Evolutionary conservation across 345 rosid species (phyloP), one percentile per base, ranked within the genome.

Genomic region (Salix udensis): DNA sequence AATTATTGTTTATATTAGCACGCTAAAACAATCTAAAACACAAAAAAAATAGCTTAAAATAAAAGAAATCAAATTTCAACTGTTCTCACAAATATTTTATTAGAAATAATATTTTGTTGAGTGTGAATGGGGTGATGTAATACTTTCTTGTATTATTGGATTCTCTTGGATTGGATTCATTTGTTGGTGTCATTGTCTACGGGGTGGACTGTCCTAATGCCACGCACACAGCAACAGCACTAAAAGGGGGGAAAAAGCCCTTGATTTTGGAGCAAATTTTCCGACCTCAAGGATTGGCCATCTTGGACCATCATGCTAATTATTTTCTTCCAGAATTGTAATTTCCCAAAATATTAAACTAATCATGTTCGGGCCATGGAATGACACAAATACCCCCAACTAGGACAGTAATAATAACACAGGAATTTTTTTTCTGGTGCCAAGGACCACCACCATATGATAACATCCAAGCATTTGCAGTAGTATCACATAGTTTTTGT

Each of bases 91-190:
- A 31, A 31, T 40, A 10, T 40, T 2, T 2, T 0, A 9, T 40
- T 2, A 40, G 2, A 39, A 39, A 40, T 3, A 40, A 12, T 40
- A 40, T 42, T 42, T 42, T 11, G 46, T 10, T 42, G 46, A 42
- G 13, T 42, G 46, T 42, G 46, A 11, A 42, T 42, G 46, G 13
- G 46, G 46, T 42, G 46, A 12, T 42, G 46, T 42, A 12, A 11
- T 2, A 2, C 13, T 36, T 36, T 68, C 39, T 78, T 50, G 62
- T 52, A 48, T 50, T 34, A 75, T 74, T 80, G 68, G 71, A 69
- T 67, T 60, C 72, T 24, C 61, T 64, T n/a, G 39, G 23, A 62
- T n/a, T 37, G 26, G 23, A 62, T n/a, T 37, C 21, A 16, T 15
- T 39, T 13, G 65, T 58, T 26, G 19, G 31, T 24, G 76, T 77